phyloP scores from a whole-genome alignment of 768 basidiomycete genomes.

The Xerocomus potaroensis region DNA sequence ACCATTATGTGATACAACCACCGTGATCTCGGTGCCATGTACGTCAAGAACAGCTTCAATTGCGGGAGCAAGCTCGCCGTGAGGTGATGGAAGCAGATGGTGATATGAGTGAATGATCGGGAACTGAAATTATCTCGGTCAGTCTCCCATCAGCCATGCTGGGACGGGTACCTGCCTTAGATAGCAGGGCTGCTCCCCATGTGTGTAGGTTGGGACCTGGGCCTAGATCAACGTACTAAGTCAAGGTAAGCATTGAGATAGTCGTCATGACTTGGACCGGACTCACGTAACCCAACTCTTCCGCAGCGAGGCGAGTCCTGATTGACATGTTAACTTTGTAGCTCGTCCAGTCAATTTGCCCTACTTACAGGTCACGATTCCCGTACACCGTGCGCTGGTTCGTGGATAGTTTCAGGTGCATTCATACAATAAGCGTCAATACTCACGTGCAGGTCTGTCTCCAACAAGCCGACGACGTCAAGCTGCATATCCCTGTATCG shows the following conservation, averaged over 20 bases:
- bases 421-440: not conserved
- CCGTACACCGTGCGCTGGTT: conserved; percentile 69
- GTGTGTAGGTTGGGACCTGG: conserved; percentile 87
- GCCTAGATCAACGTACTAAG: conserved; percentile 80
- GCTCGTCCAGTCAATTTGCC: not conserved
- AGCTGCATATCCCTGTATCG: conserved; percentile 72
- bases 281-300: conserved; percentile 79
- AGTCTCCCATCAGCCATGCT: not conserved
- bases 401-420: not conserved
- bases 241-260: conserved; percentile 1
- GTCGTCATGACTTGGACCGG: not conserved
- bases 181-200: conserved; percentile 81
- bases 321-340: conserved; percentile 4
- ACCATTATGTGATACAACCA: conserved; percentile 89
- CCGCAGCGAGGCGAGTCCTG: conserved; percentile 70
- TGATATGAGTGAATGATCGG: conserved; percentile 85
- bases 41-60: conserved; percentile 83
- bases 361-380: conserved; percentile 72
- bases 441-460: conserved; percentile 81
- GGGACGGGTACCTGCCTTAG: conserved; percentile 47
- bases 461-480: conserved; percentile 80
- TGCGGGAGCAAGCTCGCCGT: conserved; percentile 83
- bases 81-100: conserved; percentile 82
- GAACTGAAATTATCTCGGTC: conserved; percentile 45
- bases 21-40: conserved; percentile 71